A percentile compares a stretch with the other conserved stretches of the same genome.
Conservation (phyloP, 805 yeast species). For the Candida maris region DNA sequence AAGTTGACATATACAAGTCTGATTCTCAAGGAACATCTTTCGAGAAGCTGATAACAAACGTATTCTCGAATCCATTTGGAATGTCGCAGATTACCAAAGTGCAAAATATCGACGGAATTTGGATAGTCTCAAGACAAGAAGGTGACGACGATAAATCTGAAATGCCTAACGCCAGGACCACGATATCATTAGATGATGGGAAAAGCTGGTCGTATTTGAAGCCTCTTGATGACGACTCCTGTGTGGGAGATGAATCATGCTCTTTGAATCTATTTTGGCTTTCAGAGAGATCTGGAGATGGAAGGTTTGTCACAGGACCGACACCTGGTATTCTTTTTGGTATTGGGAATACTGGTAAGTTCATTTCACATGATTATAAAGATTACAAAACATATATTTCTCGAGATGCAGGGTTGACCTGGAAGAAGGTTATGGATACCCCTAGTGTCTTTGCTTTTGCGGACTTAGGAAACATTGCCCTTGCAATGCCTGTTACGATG, state of each 20-base stretch:
- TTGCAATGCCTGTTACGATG: slow-evolving; percentile 47
- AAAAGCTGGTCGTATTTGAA: slow-evolving; percentile 47
- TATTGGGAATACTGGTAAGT: slow-evolving; percentile 78
- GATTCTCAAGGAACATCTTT: slow-evolving; percentile 59
- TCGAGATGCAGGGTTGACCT: slow-evolving; percentile 72
- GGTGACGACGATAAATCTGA: slow-evolving; percentile 26
- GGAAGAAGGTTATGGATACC: slow-evolving; percentile 54
- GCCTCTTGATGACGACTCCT: slow-evolving; percentile 41
- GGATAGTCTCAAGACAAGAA: slow-evolving; percentile 41
- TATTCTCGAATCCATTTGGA: slow-evolving; percentile 36
- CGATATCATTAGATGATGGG: slow-evolving; percentile 52
- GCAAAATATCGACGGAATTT: slow-evolving; percentile 56
- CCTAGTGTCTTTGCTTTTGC: slow-evolving; percentile 61
- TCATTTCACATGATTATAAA: slow-evolving; percentile 31
- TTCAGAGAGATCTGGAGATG: slow-evolving; percentile 37
- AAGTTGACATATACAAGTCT: slow-evolving; percentile 43
- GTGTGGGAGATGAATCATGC: slow-evolving; percentile 45
- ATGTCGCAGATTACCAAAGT: slow-evolving; percentile 41
- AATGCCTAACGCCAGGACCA: slow-evolving; percentile 27
- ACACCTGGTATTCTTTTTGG: slow-evolving; percentile 58
- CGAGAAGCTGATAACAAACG: slow-evolving; percentile 39
- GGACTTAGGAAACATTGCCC: slow-evolving; percentile 71
- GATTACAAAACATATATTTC: slow-evolving; percentile 53
- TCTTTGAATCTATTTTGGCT: slow-evolving; percentile 40
- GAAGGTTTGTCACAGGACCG: slow-evolving; percentile 44